phyloP scores from a whole-genome alignment of 2,329 filamentous ascomycete genomes.

The Aspergillus sp. region DNA sequence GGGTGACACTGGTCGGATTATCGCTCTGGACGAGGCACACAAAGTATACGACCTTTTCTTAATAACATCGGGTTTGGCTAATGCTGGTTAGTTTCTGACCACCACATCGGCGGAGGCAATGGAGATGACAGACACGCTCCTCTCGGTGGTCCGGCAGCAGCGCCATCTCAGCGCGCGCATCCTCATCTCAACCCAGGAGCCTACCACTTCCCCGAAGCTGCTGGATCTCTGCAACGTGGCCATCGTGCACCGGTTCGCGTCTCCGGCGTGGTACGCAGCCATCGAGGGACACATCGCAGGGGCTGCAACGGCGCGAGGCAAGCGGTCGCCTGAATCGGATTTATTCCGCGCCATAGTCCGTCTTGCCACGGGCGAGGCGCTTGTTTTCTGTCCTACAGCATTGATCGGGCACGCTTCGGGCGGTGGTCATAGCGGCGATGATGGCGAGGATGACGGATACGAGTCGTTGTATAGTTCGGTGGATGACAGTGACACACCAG shows the following conservation, averaged over 20 bases:
- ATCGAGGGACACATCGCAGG: constrained; percentile 39
- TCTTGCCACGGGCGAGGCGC: constrained; percentile 5
- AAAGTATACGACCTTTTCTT: constrained; percentile 9
- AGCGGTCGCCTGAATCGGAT: neutral
- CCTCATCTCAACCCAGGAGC: constrained; percentile 65
- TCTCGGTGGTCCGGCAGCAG: constrained; percentile 56
- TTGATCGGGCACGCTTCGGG: too few species aligned
- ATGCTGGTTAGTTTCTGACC: constrained; percentile 6
- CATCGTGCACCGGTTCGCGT: constrained; percentile 62
- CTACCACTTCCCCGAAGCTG: constrained; percentile 56
- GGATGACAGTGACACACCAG: too few species aligned
- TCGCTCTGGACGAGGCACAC: constrained; percentile 15
- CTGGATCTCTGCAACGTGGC: constrained; percentile 60
- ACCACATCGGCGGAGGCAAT: constrained; percentile 10
- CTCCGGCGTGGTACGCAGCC: constrained; percentile 49
- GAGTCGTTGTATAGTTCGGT: too few species aligned
- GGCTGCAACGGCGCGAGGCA: neutral
- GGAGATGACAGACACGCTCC: constrained; percentile 48
- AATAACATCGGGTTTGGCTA: too few species aligned
- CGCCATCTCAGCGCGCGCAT: constrained; percentile 56
- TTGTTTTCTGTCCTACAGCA: constrained; percentile 6
- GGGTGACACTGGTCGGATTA: too few species aligned
- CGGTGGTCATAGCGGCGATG: too few species aligned
- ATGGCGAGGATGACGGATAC: too few species aligned
- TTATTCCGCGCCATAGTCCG: constrained; percentile 3